Percentiles rank a stretch among this genome's conserved stretches.
Conservation (phyloP, 2,329 filamentous ascomycete species). For the Metarhizium guizhouense region DNA sequence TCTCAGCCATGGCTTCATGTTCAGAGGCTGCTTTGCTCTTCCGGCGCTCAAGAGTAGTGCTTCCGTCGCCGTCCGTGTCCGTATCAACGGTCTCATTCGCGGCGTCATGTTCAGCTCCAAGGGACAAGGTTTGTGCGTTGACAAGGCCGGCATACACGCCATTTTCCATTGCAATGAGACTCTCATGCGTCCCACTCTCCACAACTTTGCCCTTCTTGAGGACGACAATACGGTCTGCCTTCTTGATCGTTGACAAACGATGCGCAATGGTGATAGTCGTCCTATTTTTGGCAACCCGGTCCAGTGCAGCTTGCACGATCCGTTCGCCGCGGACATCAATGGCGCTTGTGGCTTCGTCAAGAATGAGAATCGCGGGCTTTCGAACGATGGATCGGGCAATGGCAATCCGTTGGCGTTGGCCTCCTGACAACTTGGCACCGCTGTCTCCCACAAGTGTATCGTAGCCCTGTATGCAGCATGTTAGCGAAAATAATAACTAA, state of each 20-base stretch:
- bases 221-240: constrained; percentile 72
- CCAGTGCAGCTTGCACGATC: constrained; percentile 56
- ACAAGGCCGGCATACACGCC: constrained; percentile 63
- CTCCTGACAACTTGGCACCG: constrained; percentile 72
- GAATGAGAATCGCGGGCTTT: constrained; percentile 59
- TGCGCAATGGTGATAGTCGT: constrained; percentile 71
- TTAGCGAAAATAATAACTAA: not conserved
- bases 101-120: constrained; percentile 37
- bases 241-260: constrained; percentile 64
- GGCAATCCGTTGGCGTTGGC: constrained; percentile 74
- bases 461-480: constrained; percentile 43
- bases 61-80: constrained; percentile 33
- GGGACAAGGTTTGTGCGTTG: constrained; percentile 48
- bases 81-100: constrained; percentile 22
- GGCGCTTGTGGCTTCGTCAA: constrained; percentile 71
- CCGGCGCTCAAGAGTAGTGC: constrained; percentile 29
- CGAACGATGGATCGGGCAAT: constrained; percentile 69
- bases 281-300: constrained; percentile 50
- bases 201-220: constrained; percentile 61
- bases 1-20: constrained; percentile 13
- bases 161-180: constrained; percentile 49
- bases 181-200: constrained; percentile 68
- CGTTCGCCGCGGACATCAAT: constrained; percentile 45
- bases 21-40: constrained; percentile 36
- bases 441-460: constrained; percentile 67